Conservation (phyloP, 2,329 filamentous ascomycete species). For the Aspergillus fijiensis region DNA sequence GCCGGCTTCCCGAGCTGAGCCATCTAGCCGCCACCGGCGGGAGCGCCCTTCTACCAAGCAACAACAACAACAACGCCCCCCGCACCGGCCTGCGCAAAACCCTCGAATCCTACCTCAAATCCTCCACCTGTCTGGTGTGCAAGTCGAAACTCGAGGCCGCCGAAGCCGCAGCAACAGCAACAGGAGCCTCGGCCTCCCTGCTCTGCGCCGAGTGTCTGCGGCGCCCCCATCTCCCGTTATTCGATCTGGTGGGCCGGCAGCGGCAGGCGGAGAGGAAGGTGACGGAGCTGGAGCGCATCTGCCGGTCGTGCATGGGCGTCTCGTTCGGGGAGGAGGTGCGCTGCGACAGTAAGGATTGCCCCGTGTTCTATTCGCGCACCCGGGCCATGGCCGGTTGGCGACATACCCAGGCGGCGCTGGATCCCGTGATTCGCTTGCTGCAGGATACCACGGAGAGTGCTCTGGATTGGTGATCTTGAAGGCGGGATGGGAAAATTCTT, state of each 20-base stretch:
- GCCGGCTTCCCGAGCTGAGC: conserved; percentile 54
- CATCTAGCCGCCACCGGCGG: conserved; percentile 31
- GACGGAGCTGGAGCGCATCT: conserved; percentile 67
- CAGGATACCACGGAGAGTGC: conserved; percentile 33
- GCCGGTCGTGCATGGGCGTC: conserved; percentile 74
- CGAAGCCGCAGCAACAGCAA: conserved; percentile 21
- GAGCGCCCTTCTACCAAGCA: conserved; percentile 27
- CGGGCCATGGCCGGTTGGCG: conserved; percentile 38
- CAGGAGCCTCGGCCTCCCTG: conserved; percentile 23
- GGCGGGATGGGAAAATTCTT: no score
- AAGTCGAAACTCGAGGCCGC: conserved; percentile 54
- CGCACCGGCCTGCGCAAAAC: conserved; percentile 55
- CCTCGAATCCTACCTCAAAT: conserved; percentile 90
- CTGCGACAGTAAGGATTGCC: conserved; percentile 90
- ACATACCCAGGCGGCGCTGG: conserved; percentile 37
- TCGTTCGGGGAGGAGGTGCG: conserved; percentile 72
- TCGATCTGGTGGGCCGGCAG: conserved; percentile 63
- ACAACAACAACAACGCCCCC: background rate
- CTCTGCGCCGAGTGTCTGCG: conserved; percentile 42
- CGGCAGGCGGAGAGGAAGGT: conserved; percentile 63
- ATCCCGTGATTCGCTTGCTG: conserved; percentile 39
- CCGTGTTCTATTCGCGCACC: conserved; percentile 71
- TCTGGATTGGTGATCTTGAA: conserved; percentile 38
- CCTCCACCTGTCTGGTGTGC: conserved; percentile 77
- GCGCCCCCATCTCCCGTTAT: conserved; percentile 57